These are phyloP conservation scores for Meira miltonrushii DNA, from an alignment of 1,284 basidiomycete species.

Conservation along the genomic window DNA sequence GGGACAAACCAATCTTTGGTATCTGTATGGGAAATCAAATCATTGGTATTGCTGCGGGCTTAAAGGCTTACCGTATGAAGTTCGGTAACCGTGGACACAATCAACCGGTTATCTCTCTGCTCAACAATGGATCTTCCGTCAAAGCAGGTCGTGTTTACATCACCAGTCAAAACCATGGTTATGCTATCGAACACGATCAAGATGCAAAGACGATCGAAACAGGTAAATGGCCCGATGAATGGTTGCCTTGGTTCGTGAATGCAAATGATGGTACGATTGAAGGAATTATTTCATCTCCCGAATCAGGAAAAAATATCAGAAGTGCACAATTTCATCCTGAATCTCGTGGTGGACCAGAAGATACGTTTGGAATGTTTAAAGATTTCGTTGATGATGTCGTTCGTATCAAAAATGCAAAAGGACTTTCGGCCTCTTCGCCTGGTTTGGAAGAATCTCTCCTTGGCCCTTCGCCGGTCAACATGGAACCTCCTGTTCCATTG, in stretches of 20 bases:
- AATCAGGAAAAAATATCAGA: conserved; percentile 33
- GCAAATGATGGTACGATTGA: conserved; percentile 51
- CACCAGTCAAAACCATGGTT: conserved; percentile 64
- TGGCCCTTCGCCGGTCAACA: not conserved
- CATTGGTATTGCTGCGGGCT: conserved; percentile 90
- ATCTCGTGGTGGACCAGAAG: conserved; percentile 49
- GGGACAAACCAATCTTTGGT: conserved; percentile 90
- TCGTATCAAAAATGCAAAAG: conserved; percentile 22
- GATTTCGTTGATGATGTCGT: conserved; percentile 49
- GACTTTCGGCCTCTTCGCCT: not conserved
- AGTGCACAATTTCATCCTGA: conserved; percentile 52
- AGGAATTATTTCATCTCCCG: conserved; percentile 37
- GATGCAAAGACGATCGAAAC: conserved; percentile 26
- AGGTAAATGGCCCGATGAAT: conserved; percentile 46
- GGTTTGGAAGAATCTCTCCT: conserved; percentile 8
- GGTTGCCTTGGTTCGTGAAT: conserved; percentile 51
- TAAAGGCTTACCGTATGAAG: conserved; percentile 93
- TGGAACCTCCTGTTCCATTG: conserved; percentile 1
- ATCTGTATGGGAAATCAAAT: conserved; percentile 85
- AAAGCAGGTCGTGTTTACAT: conserved; percentile 94
- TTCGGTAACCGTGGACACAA: conserved; percentile 99
- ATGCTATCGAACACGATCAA: conserved; percentile 20
- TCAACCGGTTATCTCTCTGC: conserved; percentile 79
- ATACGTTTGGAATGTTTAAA: conserved; percentile 48
- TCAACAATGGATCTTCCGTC: conserved; percentile 55